Evolutionary conservation across 2,329 filamentous ascomycete species (phyloP).

Genomic region (Mycogone perniciosa): DNA sequence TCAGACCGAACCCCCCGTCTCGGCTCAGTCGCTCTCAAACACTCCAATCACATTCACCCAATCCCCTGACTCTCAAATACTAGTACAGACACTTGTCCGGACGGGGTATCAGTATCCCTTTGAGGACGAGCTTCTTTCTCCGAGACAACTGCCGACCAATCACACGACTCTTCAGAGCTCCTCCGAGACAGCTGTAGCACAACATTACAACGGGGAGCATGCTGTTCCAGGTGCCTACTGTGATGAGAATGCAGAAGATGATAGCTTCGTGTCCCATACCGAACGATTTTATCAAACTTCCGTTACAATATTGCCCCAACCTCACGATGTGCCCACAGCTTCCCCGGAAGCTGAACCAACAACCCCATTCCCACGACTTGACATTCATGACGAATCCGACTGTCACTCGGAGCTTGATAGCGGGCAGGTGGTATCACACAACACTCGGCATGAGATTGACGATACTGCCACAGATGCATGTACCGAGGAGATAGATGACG

Average conservation of each 20-base stretch:
- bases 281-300: slow-evolving; percentile 34
- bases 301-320: slow-evolving; percentile 44
- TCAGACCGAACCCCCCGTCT: slow-evolving; percentile 50
- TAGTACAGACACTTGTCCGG: slow-evolving; percentile 23
- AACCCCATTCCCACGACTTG: slow-evolving; percentile 30
- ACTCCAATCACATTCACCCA: slow-evolving; percentile 23
- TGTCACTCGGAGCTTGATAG: slow-evolving; percentile 32
- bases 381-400: slow-evolving; percentile 32
- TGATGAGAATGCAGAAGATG: slow-evolving; percentile 32
- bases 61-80: slow-evolving; percentile 24
- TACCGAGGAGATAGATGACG: slow-evolving; percentile 29
- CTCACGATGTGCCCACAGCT: slow-evolving; percentile 15
- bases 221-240: slow-evolving; percentile 25
- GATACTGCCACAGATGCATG: slow-evolving; percentile 30
- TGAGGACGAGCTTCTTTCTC: slow-evolving; percentile 35
- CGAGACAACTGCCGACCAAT: slow-evolving; percentile 10
- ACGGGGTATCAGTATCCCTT: slow-evolving; percentile 47
- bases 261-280: slow-evolving; percentile 12
- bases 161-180: slow-evolving; percentile 16
- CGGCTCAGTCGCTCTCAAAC: slow-evolving; percentile 23
- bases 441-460: slow-evolving; percentile 23
- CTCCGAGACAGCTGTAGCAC: slow-evolving; percentile 14
- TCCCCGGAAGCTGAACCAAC: slow-evolving; percentile 15
- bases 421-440: slow-evolving; percentile 18
- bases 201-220: slow-evolving; percentile 10